Percentiles rank a stretch among this genome's conserved stretches.
Conservation (phyloP, 1,139 yeast species). For the Sugiyamaella xylanicola region DNA sequence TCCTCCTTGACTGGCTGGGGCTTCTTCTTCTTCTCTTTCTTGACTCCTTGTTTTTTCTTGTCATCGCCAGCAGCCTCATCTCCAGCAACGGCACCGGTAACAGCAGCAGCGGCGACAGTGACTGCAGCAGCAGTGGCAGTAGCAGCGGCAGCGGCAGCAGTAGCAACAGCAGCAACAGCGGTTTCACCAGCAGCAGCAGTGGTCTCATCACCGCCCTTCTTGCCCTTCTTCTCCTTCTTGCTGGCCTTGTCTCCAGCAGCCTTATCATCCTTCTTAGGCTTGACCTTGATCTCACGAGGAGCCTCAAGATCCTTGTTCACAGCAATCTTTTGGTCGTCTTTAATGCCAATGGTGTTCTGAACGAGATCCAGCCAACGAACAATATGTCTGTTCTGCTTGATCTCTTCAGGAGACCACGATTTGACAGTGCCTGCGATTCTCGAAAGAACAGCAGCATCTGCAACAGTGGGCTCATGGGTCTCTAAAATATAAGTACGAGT, state of each 20-base stretch:
- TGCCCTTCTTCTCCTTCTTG: slow-evolving; percentile 62
- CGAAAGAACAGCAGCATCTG: slow-evolving; percentile 70
- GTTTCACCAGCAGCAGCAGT: slow-evolving; percentile 13
- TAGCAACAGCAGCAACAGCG: slow-evolving; percentile 33
- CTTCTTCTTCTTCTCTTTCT: slow-evolving; percentile 55
- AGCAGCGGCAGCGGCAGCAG: slow-evolving; percentile 5
- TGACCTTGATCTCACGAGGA: slow-evolving; percentile 68
- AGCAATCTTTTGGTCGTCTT: slow-evolving; percentile 54
- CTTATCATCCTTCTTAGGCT: slow-evolving; percentile 49
- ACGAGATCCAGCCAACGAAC: slow-evolving; percentile 89
- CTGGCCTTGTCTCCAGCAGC: slow-evolving; percentile 25
- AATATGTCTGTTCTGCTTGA: slow-evolving; percentile 69
- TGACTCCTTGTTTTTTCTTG: slow-evolving; percentile 44
- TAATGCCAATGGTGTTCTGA: slow-evolving; percentile 62
- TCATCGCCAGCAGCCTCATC: slow-evolving; percentile 42
- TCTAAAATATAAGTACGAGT: slow-evolving; percentile 71
- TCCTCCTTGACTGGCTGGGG: slow-evolving; percentile 54
- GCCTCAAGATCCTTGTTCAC: slow-evolving; percentile 63
- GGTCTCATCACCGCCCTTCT: slow-evolving; percentile 44
- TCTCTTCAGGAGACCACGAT: slow-evolving; percentile 58
- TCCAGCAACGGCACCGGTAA: not conserved
- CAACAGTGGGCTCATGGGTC: slow-evolving; percentile 57
- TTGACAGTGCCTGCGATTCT: slow-evolving; percentile 62
- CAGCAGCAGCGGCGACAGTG: slow-evolving; percentile 39
- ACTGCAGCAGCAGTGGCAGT: slow-evolving; percentile 25